Base-by-base conservation (phyloP, 805 yeast species). In the Cyberlindnera petersonii region DNA sequence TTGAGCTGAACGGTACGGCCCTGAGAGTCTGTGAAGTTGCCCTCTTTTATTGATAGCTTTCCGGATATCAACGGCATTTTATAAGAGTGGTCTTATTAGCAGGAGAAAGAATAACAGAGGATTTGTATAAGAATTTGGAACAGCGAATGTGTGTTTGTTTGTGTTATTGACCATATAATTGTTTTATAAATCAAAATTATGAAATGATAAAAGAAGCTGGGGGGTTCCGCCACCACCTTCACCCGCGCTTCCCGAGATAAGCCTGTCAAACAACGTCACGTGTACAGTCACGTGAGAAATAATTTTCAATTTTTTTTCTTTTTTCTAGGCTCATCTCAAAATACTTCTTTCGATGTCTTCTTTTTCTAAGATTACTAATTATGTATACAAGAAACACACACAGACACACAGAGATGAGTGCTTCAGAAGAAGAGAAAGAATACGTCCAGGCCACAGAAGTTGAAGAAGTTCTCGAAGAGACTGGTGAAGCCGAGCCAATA, bases 1-100 rank as follows among this genome's bases (percentile, higher is more conserved):
- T 82, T 77, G 22, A 88, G 62, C 10, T 71, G 68, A 10, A 87
- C 65, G n/a, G 66, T 65, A 29, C 93, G 64, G 1, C 86, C 87
- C 2, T 71, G 45, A 1, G 49, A 43, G 45, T 78, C 77, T 3
- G 75, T 62, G 56, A 89, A 78, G 42, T 72, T 66, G 5, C 93
- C 95, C 18, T 35, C 44, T n/a, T 32, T 34, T 24, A 23, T 35
- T 26, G 27, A 5, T 24, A 44, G 9, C 19, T 34, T 33, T 11
- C 42, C 48, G 6, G 10, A 19, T 4, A 38, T 24, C 8, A 42
- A 29, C 11, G 46, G n/a, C 44, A 36, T 37, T 13, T 17, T 18
- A 8, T 15, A 11, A 22, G 9, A 10, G 27, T 16, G 14, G 2
- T 31, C n/a, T n/a, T n/a, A n/a, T n/a, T n/a, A n/a, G n/a, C n/a